A percentile compares a stretch with the other conserved stretches of the same genome.
phyloP scores from a whole-genome alignment of 2,329 filamentous ascomycete genomes.

The Corinectria fuckeliana region DNA sequence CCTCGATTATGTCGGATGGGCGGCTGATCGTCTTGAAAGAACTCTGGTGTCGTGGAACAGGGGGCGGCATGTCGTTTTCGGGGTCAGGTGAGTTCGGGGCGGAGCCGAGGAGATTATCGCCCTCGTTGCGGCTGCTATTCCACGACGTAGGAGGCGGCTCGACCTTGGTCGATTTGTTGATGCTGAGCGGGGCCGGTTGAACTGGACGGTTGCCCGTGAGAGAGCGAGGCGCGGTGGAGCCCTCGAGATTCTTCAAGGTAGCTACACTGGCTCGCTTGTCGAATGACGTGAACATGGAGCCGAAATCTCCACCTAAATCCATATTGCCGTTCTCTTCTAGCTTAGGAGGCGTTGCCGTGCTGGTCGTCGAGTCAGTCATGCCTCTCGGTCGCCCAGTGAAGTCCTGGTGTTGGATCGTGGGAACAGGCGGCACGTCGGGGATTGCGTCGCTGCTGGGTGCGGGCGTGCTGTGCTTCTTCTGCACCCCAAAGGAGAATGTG shows the following conservation, averaged over 20 bases:
- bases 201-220: constrained; percentile 53
- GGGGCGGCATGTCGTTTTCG: constrained; percentile 46
- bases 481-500: constrained; percentile 65
- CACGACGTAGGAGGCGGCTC: constrained; percentile 57
- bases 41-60: constrained; percentile 49
- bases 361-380: constrained; percentile 61
- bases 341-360: constrained; percentile 59
- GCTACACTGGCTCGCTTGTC: constrained; percentile 60
- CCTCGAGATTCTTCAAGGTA: constrained; percentile 52
- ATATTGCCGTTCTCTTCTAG: constrained; percentile 53
- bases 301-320: constrained; percentile 64
- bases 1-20: constrained; percentile 51
- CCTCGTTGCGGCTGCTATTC: constrained; percentile 56
- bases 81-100: constrained; percentile 47
- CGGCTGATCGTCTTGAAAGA: constrained; percentile 43
- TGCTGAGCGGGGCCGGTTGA: constrained; percentile 54
- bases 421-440: constrained; percentile 49
- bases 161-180: constrained; percentile 52
- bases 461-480: constrained; percentile 54
- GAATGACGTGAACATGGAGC: constrained; percentile 61
- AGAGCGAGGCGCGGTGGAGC: constrained; percentile 49
- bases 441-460: constrained; percentile 39
- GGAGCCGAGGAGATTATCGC: constrained; percentile 54
- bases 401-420: constrained; percentile 42
- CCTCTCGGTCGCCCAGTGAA: constrained; percentile 52